Evolutionary conservation across 179 eudicot species (phyloP), one percentile per base, ranked within the genome.

Genomic region (Silene vulgaris): DNA sequence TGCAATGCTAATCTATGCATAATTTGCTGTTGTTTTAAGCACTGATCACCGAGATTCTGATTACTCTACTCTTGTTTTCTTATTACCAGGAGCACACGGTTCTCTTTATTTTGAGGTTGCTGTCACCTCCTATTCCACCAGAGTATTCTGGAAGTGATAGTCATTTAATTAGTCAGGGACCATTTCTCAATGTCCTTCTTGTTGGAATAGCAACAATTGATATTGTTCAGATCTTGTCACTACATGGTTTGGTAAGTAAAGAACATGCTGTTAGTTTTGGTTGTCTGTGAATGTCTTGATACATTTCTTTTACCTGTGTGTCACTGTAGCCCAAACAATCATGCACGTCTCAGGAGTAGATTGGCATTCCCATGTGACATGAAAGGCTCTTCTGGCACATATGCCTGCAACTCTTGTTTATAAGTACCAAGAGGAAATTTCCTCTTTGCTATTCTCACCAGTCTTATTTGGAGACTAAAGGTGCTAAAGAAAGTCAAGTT

Each of bases 131-230:
- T 12, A 83, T 79, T 63, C 90, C 96, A 60, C 84, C 81, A 56
- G 89, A 85, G 19, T 83, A 82, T 86, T 81, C 90, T 77, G 97
- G 90, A 73, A 86, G 71, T 75, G 93, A 89, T 37, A 87, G 89
- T 87, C 90, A 90, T 84, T 84, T 95, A 81, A 90, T 89, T 69
- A 72, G 77, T 84, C 84, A 84, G 77, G 97, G 89, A 59, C 89
- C 99, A 37, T 79, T 92, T 83, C 86, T 95, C 74, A 89, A 92
- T 82, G 83, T 85, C 61, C 86, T 95, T 69, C 95, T 95, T 65
- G 87, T 88, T 32, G 99, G 93, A 77, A 88, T 90, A 82, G 88
- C 97, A 73, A 88, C 95, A 32, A 85, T 90, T 72, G 99, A 95
- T 84, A 84, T 87, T 85, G 90, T 95, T 77, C 97, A 92, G 81